phyloP scores from a whole-genome alignment of 2,329 filamentous ascomycete genomes.

The Sporothrix humicola region DNA sequence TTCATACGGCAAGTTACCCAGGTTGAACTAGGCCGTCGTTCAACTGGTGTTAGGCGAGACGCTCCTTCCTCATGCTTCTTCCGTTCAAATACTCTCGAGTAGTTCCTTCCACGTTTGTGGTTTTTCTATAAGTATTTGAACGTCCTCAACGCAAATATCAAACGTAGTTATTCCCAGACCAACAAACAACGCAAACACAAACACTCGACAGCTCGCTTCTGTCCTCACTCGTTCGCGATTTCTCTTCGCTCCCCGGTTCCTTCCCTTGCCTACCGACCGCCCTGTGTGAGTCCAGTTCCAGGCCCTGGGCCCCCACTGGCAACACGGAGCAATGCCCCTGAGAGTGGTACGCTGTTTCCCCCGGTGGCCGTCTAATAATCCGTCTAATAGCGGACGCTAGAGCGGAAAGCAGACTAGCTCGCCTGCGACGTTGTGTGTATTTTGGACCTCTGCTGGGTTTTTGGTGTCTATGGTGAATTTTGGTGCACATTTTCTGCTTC shows the following conservation, averaged over 20 bases:
- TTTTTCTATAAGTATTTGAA: no score
- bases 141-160: no score
- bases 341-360: slow-evolving; percentile 19
- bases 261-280: slow-evolving; percentile 3
- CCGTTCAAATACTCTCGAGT: neutral
- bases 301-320: slow-evolving; percentile 19
- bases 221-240: neutral
- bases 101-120: neutral
- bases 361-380: neutral
- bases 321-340: slow-evolving; percentile 9
- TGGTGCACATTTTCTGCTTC: neutral
- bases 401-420: slow-evolving; percentile 10
- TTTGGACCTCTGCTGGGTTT: neutral
- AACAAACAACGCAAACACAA: no score
- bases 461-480: neutral
- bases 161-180: no score
- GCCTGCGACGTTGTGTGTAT: neutral
- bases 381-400: neutral
- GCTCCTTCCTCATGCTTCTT: neutral
- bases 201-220: neutral
- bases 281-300: neutral
- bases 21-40: slow-evolving; percentile 13
- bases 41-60: neutral
- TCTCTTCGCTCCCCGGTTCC: slow-evolving; percentile 11
- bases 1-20: slow-evolving; percentile 23